These are phyloP conservation scores for Ogataea kodamae DNA, from an alignment of 805 yeast species.

Conservation along the genomic window DNA sequence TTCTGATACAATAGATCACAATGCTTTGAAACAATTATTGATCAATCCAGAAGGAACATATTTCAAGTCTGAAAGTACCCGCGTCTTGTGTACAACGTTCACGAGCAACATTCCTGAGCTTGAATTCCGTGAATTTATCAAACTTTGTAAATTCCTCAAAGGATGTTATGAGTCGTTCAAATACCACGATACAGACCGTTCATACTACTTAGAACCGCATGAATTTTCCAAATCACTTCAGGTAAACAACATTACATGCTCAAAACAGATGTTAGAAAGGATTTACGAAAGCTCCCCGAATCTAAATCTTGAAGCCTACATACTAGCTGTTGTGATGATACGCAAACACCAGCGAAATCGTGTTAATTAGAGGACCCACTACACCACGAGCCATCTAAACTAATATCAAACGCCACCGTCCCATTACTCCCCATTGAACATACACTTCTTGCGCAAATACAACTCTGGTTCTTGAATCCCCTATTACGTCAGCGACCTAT, in stretches of 20 bases:
- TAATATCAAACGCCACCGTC: too few relatives aligned
- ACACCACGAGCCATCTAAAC: too few relatives aligned
- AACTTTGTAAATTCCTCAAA: constrained; percentile 29
- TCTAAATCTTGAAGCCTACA: constrained; percentile 28
- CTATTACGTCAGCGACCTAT: too few relatives aligned
- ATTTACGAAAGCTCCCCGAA: constrained; percentile 21
- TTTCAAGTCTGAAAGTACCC: constrained; percentile 20
- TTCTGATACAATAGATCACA: constrained; percentile 15
- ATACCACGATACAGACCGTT: constrained; percentile 28
- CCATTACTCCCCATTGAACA: too few relatives aligned
- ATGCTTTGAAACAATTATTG: constrained; percentile 17
- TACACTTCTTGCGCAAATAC: too few relatives aligned
- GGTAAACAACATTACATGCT: constrained; percentile 24
- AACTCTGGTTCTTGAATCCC: too few relatives aligned
- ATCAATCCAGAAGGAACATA: constrained; percentile 24
- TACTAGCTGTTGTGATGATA: constrained; percentile 27
- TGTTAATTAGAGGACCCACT: too few relatives aligned
- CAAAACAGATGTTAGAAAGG: constrained; percentile 20
- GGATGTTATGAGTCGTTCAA: constrained; percentile 32
- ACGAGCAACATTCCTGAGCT: constrained; percentile 14
- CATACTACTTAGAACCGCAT: constrained; percentile 25
- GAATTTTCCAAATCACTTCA: constrained; percentile 29
- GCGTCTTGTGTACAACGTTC: constrained; percentile 22
- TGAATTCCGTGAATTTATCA: constrained; percentile 29
- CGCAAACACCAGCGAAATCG: constrained; percentile 21